phyloP scores from a whole-genome alignment of 1,139 yeast species.

The Taiozyma sp. region DNA sequence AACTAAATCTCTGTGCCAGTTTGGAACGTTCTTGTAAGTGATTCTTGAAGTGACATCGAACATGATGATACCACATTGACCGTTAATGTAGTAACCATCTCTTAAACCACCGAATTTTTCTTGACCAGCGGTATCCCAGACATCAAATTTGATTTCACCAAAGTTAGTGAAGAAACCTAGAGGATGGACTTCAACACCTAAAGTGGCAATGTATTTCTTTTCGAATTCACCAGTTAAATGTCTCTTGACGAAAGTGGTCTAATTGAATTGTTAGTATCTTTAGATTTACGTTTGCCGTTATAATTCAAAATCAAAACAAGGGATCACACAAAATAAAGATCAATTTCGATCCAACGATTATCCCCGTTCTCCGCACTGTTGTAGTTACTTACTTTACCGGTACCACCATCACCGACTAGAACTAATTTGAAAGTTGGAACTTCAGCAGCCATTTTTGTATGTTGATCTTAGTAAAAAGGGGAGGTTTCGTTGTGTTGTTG shows the following conservation, averaged over 20 bases:
- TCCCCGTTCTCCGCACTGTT: too few relatives aligned
- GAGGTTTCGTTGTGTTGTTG: background rate
- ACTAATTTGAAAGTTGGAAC: slow-evolving; percentile 98
- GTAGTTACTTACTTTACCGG: slow-evolving; percentile 70
- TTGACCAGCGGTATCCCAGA: slow-evolving; percentile 99
- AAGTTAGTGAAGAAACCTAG: slow-evolving; percentile 97
- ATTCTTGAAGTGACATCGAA: slow-evolving; percentile 99
- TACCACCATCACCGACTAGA: slow-evolving; percentile 99
- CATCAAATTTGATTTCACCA: slow-evolving; percentile 98
- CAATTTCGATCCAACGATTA: slow-evolving; percentile 7
- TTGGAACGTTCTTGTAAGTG: slow-evolving; percentile 99
- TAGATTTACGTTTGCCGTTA: background rate
- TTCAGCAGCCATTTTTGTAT: slow-evolving; percentile 42
- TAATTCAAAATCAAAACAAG: background rate
- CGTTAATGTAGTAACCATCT: slow-evolving; percentile 99
- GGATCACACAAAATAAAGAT: background rate
- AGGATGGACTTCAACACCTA: slow-evolving; percentile 99
- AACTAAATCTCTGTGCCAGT: slow-evolving; percentile 99
- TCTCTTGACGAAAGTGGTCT: slow-evolving; percentile 99
- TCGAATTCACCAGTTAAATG: slow-evolving; percentile 99
- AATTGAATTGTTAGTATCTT: slow-evolving; percentile 8
- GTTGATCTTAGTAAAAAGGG: background rate
- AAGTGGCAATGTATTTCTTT: slow-evolving; percentile 97
- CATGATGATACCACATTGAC: slow-evolving; percentile 99
- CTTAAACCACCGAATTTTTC: slow-evolving; percentile 99